These are phyloP conservation scores for Zea mays DNA, from an alignment of 176 grass and related monocot genomes.

Conservation along the genomic window Zm-B73-REFERENCE-NAM-5.0 NC_050102.1:127425501-127426000, in stretches of 20 bases:
- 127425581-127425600: neutral
- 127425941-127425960: neutral
- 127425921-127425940: neutral
- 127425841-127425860: neutral
- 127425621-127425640: conserved; percentile 22
- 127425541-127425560: conserved; percentile 27
- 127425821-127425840: neutral
- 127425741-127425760: neutral
- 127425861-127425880: neutral
- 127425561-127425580: conserved; percentile 20
- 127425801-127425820: neutral
- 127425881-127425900: neutral
- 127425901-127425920: neutral
- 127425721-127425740: conserved; percentile 1
- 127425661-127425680: neutral
- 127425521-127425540: neutral
- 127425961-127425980: neutral
- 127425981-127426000: neutral
- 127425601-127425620: conserved; percentile 32
- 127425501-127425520: neutral
- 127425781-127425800: neutral
- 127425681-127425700: neutral
- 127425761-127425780: neutral
- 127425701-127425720: neutral
- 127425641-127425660: neutral